A percentile compares a stretch with the other conserved stretches of the same genome.
Evolutionary conservation across 805 yeast genomes (phyloP).

Genomic region (Pichia ethanolica): DNA sequence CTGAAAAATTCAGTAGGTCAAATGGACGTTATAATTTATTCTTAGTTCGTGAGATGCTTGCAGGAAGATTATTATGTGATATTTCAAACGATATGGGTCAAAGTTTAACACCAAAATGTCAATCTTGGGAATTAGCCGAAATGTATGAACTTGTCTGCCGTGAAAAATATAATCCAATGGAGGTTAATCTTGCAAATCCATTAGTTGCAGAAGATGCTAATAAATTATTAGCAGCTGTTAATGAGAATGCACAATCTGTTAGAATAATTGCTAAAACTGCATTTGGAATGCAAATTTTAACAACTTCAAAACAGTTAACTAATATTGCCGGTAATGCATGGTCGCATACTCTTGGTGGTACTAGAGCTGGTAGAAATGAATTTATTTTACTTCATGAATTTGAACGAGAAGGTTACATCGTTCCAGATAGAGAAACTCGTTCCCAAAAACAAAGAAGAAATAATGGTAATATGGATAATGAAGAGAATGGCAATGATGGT

Average conservation of each 20-base stretch:
- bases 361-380: slow-evolving; percentile 94
- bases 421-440: slow-evolving; percentile 59
- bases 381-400: slow-evolving; percentile 89
- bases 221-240: slow-evolving; percentile 59
- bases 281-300: slow-evolving; percentile 73
- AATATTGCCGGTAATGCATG: slow-evolving; percentile 95
- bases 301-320: slow-evolving; percentile 85
- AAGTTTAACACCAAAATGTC: slow-evolving; percentile 84
- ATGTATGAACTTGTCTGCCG: slow-evolving; percentile 80
- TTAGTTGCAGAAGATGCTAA: slow-evolving; percentile 60
- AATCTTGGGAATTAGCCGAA: slow-evolving; percentile 88
- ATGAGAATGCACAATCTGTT: slow-evolving; percentile 61
- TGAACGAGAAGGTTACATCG: slow-evolving; percentile 65
- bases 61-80: slow-evolving; percentile 88
- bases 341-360: slow-evolving; percentile 91
- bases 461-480: slow-evolving; percentile 6
- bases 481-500: slow-evolving; percentile 26
- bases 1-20: slow-evolving; percentile 57
- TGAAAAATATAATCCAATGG: slow-evolving; percentile 52
- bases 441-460: slow-evolving; percentile 24
- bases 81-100: slow-evolving; percentile 93
- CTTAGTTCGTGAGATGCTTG: slow-evolving; percentile 58
- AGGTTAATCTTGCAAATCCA: slow-evolving; percentile 64
- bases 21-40: slow-evolving; percentile 40
- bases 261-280: slow-evolving; percentile 71